Evolutionary conservation across 352 stramenopile genomes (phyloP), one percentile per base, ranked within the genome.

Genomic region (Halophytophthora polymorphica): DNA sequence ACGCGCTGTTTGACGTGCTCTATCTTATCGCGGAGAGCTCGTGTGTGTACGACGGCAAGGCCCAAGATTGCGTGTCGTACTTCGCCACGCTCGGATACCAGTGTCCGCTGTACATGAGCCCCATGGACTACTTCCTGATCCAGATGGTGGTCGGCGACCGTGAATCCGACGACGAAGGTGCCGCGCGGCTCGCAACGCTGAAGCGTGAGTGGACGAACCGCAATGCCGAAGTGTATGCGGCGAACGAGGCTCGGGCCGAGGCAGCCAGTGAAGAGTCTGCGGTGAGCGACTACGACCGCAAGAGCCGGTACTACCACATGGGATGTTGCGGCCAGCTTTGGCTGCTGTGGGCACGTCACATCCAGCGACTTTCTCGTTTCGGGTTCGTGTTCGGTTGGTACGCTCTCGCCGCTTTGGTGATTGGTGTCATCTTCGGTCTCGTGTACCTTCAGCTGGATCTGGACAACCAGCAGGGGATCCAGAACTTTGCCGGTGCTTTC

Each of bases 51-150:
- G 53, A 86, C 38, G 79, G 77, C 34, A 80, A 79, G 37, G 72
- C 74, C 0, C 36, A 54, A 11, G 68, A 77, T 5, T 65, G 63
- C 6, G 67, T 90, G 6, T 50, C 48, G 3, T 87, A 88, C 51
- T 88, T 88, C 61, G 64, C 56, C 0, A 60, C 64, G 10, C 50
- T 78, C 17, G 76, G 79, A 0, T 75, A 66, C 29, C 60, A 60
- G 8, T 88, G 76, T 43, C 76, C 79, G 0, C 56, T 61, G 25
- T 88, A 72, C 49, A 77, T 73, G 42, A 88, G 78, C 47, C 76
- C 76, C 1, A 74, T 73, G 31, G 79, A 90, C 40, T 83, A 77
- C 28, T 86, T 90, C 50, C 70, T 88, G 74, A 53, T 69, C 18
- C 69, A 83, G 28, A 66, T 89, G 49, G 71, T 68, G 3, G 51